These are phyloP conservation scores for Boletellus deceptivus DNA, from an alignment of 1,284 basidiomycete genomes.

Conservation along the genomic window DNA sequence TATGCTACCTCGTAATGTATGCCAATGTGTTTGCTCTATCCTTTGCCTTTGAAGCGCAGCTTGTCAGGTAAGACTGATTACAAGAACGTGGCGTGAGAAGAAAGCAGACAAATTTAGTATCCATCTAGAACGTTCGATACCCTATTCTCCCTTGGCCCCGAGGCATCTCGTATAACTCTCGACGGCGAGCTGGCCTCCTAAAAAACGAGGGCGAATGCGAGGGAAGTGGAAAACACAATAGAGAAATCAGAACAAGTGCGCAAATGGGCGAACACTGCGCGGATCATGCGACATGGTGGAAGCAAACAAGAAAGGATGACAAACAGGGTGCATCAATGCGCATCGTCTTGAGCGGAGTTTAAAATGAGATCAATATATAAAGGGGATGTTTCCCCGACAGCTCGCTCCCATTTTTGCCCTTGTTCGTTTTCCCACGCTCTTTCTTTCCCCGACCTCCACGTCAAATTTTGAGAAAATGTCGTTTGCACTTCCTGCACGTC, in stretches of 20 bases:
- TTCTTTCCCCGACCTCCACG: conserved; percentile 22
- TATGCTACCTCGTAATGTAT: conserved; percentile 7
- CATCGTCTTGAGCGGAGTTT: conserved; percentile 33
- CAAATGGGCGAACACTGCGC: conserved; percentile 1
- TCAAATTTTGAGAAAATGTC: conserved; percentile 47
- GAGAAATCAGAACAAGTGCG: not conserved
- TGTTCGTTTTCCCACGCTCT: conserved; percentile 31
- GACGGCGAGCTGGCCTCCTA: not conserved
- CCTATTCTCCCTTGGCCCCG: conserved; percentile 5
- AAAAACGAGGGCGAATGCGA: not conserved
- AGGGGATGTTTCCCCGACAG: conserved; percentile 4
- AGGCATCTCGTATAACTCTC: not conserved
- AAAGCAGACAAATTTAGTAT: conserved; percentile 13
- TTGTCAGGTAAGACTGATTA: conserved; percentile 7
- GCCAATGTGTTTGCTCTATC: not conserved
- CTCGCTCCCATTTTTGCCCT: conserved; percentile 24
- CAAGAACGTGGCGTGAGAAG: conserved; percentile 12
- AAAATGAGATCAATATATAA: conserved; percentile 32
- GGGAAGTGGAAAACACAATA: not conserved
- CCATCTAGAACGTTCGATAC: conserved; percentile 26
- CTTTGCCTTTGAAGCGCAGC: not conserved
- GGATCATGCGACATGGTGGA: conserved; percentile 27
- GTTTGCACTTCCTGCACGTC: conserved; percentile 71
- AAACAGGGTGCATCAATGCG: conserved; percentile 10
- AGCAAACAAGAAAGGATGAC: conserved; percentile 21